A percentile compares a stretch with the other conserved stretches of the same genome.
Evolutionary conservation across 306 rosid genomes (phyloP).

Genomic region (Adenanthera pavonina): DNA sequence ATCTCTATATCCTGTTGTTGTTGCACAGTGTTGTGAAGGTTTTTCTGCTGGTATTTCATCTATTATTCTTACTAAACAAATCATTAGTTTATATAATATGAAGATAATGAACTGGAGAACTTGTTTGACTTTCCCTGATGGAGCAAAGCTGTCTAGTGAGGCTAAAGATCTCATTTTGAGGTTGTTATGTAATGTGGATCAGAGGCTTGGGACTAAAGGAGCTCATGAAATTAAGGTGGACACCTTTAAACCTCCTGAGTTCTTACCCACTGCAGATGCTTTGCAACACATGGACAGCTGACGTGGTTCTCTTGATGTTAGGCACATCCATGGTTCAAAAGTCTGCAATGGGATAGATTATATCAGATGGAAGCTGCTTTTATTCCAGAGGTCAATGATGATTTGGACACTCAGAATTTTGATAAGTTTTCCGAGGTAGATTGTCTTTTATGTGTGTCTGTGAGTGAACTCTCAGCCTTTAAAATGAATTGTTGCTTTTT

Average conservation of each 20-base stretch:
- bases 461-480: too few relatives aligned
- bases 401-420: slow-evolving; percentile 87
- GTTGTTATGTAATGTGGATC: slow-evolving; percentile 87
- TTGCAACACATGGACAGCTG: neutral
- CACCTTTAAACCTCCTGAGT: neutral
- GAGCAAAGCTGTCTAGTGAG: slow-evolving; percentile 74
- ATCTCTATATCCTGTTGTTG: too few relatives aligned
- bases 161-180: slow-evolving; percentile 86
- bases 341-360: slow-evolving; percentile 74
- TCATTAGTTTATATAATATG: slow-evolving; percentile 13
- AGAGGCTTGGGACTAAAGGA: slow-evolving; percentile 87
- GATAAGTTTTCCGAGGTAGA: slow-evolving; percentile 88
- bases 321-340: slow-evolving; percentile 93
- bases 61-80: too few relatives aligned
- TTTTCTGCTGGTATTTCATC: neutral
- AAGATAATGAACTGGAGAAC: slow-evolving; percentile 91
- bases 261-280: neutral
- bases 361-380: slow-evolving; percentile 92
- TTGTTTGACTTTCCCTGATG: slow-evolving; percentile 79
- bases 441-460: neutral
- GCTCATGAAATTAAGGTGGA: slow-evolving; percentile 79
- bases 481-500: too few relatives aligned
- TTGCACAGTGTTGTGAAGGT: neutral
- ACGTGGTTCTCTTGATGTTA: slow-evolving; percentile 37
- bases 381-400: slow-evolving; percentile 84